Conservation (phyloP, 805 yeast species). For the Metschnikowia matae region DNA sequence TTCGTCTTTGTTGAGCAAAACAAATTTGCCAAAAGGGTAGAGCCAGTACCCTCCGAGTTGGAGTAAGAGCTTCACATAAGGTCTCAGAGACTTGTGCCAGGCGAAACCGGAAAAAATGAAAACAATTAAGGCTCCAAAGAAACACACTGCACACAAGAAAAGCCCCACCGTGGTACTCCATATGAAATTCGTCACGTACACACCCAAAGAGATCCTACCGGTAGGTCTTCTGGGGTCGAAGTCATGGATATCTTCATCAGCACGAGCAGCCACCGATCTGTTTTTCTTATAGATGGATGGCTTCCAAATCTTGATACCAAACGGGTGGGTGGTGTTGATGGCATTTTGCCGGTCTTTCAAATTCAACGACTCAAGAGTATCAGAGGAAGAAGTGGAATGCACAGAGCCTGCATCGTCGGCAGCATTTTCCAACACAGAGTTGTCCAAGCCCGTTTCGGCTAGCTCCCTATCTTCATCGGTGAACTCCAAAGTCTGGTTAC, state of each 20-base stretch:
- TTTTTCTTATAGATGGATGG: slow-evolving; percentile 93
- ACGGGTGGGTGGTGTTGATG: slow-evolving; percentile 93
- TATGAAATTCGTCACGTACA: slow-evolving; percentile 59
- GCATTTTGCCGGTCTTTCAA: slow-evolving; percentile 92
- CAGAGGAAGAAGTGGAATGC: slow-evolving; percentile 29
- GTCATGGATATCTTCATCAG: slow-evolving; percentile 91
- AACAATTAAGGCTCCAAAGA: slow-evolving; percentile 45
- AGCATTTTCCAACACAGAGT: slow-evolving; percentile 8
- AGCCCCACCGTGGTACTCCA: slow-evolving; percentile 79
- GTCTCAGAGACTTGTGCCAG: slow-evolving; percentile 48
- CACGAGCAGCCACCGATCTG: slow-evolving; percentile 86
- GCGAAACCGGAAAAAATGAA: slow-evolving; percentile 39
- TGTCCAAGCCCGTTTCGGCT: slow-evolving; percentile 13
- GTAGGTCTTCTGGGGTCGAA: slow-evolving; percentile 43
- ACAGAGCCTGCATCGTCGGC: slow-evolving; percentile 25
- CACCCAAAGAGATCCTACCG: slow-evolving; percentile 56
- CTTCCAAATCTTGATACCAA: slow-evolving; percentile 98
- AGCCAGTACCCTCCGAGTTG: slow-evolving; percentile 67
- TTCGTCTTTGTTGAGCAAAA: slow-evolving; percentile 70
- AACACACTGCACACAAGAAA: slow-evolving; percentile 50
- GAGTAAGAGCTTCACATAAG: slow-evolving; percentile 59
- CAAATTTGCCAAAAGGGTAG: slow-evolving; percentile 88
- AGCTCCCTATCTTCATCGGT: slow-evolving; percentile 1
- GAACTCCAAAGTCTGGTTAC: slow-evolving; percentile 7
- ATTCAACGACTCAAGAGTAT: slow-evolving; percentile 78